Evolutionary conservation across 495 filamentous ascomycete species (phyloP).

Genomic region (Penicillium silybi): DNA sequence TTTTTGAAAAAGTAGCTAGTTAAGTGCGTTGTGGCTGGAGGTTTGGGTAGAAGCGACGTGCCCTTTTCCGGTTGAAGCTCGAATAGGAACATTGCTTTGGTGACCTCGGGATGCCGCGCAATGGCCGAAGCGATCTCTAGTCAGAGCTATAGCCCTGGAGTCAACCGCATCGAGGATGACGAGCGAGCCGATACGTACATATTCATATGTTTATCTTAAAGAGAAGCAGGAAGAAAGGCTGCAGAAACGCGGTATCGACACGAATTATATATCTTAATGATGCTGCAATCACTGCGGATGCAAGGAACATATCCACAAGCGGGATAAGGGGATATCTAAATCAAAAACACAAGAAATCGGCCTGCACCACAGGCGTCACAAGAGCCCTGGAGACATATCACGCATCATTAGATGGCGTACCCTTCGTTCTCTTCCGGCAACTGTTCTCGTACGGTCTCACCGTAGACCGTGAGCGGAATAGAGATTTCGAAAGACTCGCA

Average conservation of each 20-base stretch:
- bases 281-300: not conserved
- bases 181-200: too few relatives aligned
- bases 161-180: too few relatives aligned
- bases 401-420: constrained; percentile 35
- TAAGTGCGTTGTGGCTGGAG: too few relatives aligned
- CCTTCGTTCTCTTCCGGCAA: constrained; percentile 45
- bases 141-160: too few relatives aligned
- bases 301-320: not conserved
- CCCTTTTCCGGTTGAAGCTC: too few relatives aligned
- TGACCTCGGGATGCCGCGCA: too few relatives aligned
- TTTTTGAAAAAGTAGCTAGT: constrained; percentile 24
- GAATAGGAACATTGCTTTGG: too few relatives aligned
- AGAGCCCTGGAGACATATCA: not conserved
- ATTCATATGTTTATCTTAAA: too few relatives aligned
- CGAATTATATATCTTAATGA: not conserved
- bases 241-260: not conserved
- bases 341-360: constrained; percentile 8
- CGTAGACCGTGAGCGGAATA: constrained; percentile 80
- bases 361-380: constrained; percentile 4
- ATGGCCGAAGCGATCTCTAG: too few relatives aligned
- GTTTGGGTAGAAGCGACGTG: too few relatives aligned
- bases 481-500: constrained; percentile 89
- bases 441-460: constrained; percentile 53
- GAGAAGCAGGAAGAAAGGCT: not conserved
- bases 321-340: constrained; percentile 17